Evolutionary conservation across 1,284 basidiomycete species (phyloP).

Genomic region (Papiliotrema nemorosa): DNA sequence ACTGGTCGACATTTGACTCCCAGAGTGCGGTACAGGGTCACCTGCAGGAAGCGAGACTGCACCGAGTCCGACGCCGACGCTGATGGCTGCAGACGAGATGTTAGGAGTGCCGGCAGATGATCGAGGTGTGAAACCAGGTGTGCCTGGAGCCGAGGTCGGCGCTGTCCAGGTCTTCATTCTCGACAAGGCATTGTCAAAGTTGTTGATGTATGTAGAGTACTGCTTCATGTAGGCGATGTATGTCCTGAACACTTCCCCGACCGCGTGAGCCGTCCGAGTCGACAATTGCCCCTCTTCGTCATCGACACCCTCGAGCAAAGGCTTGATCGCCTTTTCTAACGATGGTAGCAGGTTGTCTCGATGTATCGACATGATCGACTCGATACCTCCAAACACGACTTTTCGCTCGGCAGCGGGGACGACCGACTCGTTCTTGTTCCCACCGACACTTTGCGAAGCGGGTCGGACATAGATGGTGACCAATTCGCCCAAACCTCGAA

Average conservation of each 20-base stretch:
- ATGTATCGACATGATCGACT: slow-evolving; percentile 88
- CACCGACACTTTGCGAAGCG: slow-evolving; percentile 63
- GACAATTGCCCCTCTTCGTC: slow-evolving; percentile 73
- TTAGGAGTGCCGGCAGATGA: slow-evolving; percentile 56
- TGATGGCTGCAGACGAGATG: slow-evolving; percentile 58
- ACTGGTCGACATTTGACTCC: slow-evolving; percentile 57
- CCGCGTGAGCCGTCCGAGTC: slow-evolving; percentile 67
- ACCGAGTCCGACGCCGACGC: slow-evolving; percentile 55
- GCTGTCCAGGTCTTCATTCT: slow-evolving; percentile 79
- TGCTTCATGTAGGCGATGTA: slow-evolving; percentile 96
- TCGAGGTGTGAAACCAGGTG: slow-evolving; percentile 39
- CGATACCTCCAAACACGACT: slow-evolving; percentile 87
- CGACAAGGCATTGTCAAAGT: slow-evolving; percentile 85
- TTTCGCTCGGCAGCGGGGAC: slow-evolving; percentile 66
- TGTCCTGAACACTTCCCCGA: slow-evolving; percentile 84
- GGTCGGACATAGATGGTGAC: slow-evolving; percentile 94
- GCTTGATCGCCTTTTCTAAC: slow-evolving; percentile 68
- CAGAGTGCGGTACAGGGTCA: slow-evolving; percentile 30
- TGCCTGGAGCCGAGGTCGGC: slow-evolving; percentile 51
- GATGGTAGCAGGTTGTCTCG: slow-evolving; percentile 86
- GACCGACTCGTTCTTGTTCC: slow-evolving; percentile 65
- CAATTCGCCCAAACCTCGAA: slow-evolving; percentile 85
- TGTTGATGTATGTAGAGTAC: slow-evolving; percentile 96
- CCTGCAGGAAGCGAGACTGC: slow-evolving; percentile 52
- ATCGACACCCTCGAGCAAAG: slow-evolving; percentile 60